phyloP scores from a whole-genome alignment of 208 protist genomes.

The Acanthamoeba sp. region DNA sequence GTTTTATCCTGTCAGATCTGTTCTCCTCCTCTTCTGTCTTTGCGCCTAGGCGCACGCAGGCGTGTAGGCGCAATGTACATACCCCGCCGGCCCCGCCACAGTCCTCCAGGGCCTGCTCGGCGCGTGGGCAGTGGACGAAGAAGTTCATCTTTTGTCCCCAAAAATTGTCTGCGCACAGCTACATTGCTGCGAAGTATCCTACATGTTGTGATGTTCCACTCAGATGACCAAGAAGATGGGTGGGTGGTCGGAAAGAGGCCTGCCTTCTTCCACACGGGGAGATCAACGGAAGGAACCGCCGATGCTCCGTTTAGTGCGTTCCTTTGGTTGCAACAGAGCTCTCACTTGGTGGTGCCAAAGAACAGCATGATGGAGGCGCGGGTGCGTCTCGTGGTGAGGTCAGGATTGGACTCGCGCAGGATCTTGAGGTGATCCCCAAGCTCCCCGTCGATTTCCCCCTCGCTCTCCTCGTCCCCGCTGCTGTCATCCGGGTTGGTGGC shows the following conservation, averaged over 20 bases:
- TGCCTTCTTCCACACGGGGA: no score
- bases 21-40: background rate
- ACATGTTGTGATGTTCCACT: no score
- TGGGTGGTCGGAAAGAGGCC: no score
- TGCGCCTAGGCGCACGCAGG: background rate
- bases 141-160: no score
- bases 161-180: no score
- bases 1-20: background rate
- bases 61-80: background rate
- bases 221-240: no score
- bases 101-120: background rate
- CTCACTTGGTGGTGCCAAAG: conserved; percentile 44
- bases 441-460: background rate
- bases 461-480: background rate
- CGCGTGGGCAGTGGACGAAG: no score
- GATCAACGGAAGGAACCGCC: no score
- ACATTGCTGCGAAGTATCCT: no score
- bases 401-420: conserved; percentile 36
- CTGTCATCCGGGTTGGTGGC: background rate
- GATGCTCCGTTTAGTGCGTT: no score
- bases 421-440: background rate
- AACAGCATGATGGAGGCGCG: conserved; percentile 57
- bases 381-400: conserved; percentile 6
- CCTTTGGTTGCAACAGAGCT: no score
- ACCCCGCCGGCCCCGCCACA: background rate